Conservation (phyloP, 2,329 filamentous ascomycete species). For the Eutypella sp. region DNA sequence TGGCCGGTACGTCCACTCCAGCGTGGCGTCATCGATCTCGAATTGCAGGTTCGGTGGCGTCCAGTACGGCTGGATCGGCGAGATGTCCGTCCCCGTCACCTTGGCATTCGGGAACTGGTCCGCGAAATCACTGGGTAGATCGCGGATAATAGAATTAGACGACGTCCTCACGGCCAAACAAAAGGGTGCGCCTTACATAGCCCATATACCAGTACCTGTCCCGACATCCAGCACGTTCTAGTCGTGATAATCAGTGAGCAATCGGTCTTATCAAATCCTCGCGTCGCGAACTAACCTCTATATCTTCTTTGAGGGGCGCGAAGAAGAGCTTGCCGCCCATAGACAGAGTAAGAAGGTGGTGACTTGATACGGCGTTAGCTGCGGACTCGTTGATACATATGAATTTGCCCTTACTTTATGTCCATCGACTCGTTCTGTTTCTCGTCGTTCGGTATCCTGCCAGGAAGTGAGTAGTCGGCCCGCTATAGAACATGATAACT, state of each 20-base stretch:
- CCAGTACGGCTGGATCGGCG: constrained; percentile 52
- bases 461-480: constrained; percentile 10
- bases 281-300: constrained; percentile 16
- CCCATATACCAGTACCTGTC: constrained; percentile 34
- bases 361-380: no score
- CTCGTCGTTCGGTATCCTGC: constrained; percentile 21
- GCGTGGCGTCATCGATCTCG: constrained; percentile 57
- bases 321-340: constrained; percentile 27
- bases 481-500: not conserved
- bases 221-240: constrained; percentile 31
- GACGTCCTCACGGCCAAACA: no score
- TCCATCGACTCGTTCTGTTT: constrained; percentile 20
- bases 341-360: constrained; percentile 22
- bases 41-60: constrained; percentile 59
- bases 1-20: constrained; percentile 35
- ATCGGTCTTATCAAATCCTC: not conserved
- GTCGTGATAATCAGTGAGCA: constrained; percentile 1
- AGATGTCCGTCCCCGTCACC: constrained; percentile 52
- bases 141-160: no score
- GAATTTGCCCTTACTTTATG: constrained; percentile 16
- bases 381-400: no score
- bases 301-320: constrained; percentile 26
- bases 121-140: constrained; percentile 40
- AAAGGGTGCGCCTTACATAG: constrained; percentile 23
- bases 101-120: constrained; percentile 39